phyloP scores from a whole-genome alignment of 306 rosid species.

The Begonia peltatifolia region DNA sequence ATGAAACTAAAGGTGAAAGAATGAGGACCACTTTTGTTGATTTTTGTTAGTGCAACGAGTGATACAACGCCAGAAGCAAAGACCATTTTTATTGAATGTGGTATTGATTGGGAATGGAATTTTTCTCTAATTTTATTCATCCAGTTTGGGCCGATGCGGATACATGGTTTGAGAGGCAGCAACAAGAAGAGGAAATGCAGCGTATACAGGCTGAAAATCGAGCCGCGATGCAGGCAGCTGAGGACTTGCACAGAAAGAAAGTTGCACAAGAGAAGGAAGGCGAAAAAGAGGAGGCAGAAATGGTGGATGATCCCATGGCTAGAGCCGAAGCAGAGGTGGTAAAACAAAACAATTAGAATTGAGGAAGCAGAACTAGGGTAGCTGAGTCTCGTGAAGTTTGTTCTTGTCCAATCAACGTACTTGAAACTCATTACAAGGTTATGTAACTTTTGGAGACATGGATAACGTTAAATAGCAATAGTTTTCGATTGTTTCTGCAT shows the following conservation, averaged over 20 bases:
- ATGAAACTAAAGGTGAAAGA: too few species aligned
- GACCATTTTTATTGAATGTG: background rate
- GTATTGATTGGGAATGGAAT: background rate
- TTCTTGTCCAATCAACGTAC: too few species aligned
- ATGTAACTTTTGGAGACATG: too few species aligned
- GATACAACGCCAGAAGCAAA: too few species aligned
- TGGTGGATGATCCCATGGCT: conserved; percentile 67
- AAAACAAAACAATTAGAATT: conserved; percentile 15
- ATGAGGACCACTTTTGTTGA: too few species aligned
- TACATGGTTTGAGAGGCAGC: conserved; percentile 97
- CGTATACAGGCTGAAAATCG: conserved; percentile 61
- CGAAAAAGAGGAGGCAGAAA: conserved; percentile 55
- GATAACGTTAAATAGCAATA: too few species aligned
- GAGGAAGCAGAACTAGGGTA: too few species aligned
- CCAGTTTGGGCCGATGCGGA: conserved; percentile 99
- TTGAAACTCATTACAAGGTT: too few species aligned
- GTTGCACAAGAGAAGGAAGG: conserved; percentile 64
- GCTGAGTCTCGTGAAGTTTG: too few species aligned
- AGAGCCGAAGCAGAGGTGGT: conserved; percentile 67
- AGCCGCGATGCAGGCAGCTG: conserved; percentile 83
- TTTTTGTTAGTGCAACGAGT: too few species aligned
- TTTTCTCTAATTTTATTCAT: background rate
- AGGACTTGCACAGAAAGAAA: conserved; percentile 72
- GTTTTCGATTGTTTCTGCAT: too few species aligned
- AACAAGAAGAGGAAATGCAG: conserved; percentile 94